Evolutionary conservation across 257 asterid species (phyloP), one percentile per base, ranked within the genome.

Genomic region (Solanum tarapatanum): DNA sequence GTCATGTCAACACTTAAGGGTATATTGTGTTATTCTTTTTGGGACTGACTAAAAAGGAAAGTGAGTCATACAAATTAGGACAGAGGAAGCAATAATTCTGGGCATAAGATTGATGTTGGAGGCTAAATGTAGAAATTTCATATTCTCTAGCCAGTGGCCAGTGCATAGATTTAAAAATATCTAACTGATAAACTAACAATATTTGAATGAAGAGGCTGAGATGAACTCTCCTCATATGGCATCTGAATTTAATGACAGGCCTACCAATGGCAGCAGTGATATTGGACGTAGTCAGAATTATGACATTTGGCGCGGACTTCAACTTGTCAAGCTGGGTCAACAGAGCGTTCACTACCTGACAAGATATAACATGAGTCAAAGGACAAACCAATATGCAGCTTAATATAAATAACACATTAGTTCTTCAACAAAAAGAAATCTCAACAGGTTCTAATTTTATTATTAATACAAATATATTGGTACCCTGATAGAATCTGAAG

Each of bases 401-500:
- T 73, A 37, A 37, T 62, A 19, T 26, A 14, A 60, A 83, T 88
- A 74, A 86, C 83, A 79, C n/a, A 32, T 45, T 45, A 72, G 89
- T 33, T 87, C 85, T 68, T 86, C 74, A 77, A 88, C 86, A 39
- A 32, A 26, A 90, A 35, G 51, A 43, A 77, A 36, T 64, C 80
- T 70, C 72, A 62, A 70, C 33, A 43, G 32, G n/a, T 23, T 64
- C 32, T 17, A 60, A 60, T 32, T 64, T 43, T n/a, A 62, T 45
- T 43, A 17, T 39, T 70, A 69, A 24, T 69, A 58, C 88, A 36
- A 82, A 88, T 90, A 88, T 60, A 23, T 87, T 83, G 32, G 85
- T 93, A 97, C 99, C 98, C 99, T 92, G 90, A 97, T 97, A 89
- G 99, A 97, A 92, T 97, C 99, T 60, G 99, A 97, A 91, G 99